These are phyloP conservation scores for Ricinus communis DNA, from an alignment of 345 rosid genomes.

Conservation along the genomic window DNA sequence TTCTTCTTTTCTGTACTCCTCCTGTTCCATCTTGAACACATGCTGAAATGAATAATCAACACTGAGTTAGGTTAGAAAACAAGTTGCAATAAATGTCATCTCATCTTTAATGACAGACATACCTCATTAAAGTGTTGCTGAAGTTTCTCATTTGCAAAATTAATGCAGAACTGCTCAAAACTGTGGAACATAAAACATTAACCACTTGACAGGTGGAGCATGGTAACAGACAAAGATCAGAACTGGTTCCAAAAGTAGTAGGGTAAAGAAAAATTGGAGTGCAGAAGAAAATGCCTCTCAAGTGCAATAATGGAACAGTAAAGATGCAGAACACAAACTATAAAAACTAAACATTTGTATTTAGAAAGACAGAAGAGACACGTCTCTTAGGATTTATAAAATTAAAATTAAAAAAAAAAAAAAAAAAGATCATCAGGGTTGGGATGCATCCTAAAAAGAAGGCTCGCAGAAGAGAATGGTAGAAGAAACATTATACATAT, in stretches of 20 bases:
- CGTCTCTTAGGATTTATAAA: no score
- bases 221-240: neutral
- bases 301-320: neutral
- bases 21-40: slow-evolving; percentile 99
- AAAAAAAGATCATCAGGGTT: neutral
- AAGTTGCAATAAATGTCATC: slow-evolving; percentile 9
- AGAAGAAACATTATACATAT: neutral
- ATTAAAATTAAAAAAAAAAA: neutral
- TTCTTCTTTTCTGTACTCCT: slow-evolving; percentile 90
- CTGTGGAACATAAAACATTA: slow-evolving; percentile 43
- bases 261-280: neutral
- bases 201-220: slow-evolving; percentile 5
- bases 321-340: neutral
- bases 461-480: neutral
- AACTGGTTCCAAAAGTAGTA: neutral
- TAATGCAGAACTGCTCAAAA: slow-evolving; percentile 98
- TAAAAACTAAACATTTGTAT: neutral
- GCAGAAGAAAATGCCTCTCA: neutral
- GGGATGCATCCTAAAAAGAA: neutral
- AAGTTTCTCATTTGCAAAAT: slow-evolving; percentile 98
- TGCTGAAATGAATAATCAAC: slow-evolving; percentile 60
- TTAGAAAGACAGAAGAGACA: neutral
- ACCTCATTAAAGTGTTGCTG: slow-evolving; percentile 99
- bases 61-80: slow-evolving; percentile 1
- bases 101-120: slow-evolving; percentile 18